Evolutionary conservation across 1,284 basidiomycete species (phyloP).

Genomic region (Sanghuangporus sanghuang): DNA sequence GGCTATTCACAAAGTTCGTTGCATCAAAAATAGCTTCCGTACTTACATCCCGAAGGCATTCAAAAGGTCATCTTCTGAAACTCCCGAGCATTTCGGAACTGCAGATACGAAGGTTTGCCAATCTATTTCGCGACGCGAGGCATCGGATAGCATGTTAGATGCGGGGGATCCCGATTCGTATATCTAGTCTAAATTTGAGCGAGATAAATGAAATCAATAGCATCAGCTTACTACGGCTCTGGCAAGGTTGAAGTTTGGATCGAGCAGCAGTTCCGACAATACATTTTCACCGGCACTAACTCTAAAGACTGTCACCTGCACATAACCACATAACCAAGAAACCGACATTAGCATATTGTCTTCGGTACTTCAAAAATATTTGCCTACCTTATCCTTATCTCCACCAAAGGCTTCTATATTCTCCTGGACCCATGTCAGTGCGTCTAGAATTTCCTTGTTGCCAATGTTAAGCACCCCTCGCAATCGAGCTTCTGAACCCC

Average conservation of each 20-base stretch:
- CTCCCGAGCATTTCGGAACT: constrained; percentile 31
- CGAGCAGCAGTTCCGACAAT: constrained; percentile 37
- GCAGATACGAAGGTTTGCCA: constrained; percentile 39
- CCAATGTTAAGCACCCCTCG: constrained; percentile 39
- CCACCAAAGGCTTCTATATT: constrained; percentile 46
- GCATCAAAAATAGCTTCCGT: constrained; percentile 33
- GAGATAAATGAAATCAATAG: background rate
- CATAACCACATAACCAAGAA: constrained; percentile 16
- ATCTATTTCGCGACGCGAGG: constrained; percentile 28
- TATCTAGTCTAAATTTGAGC: constrained; percentile 28
- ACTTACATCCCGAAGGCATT: constrained; percentile 35
- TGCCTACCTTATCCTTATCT: constrained; percentile 36
- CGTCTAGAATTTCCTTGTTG: constrained; percentile 39
- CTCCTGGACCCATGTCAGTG: constrained; percentile 42
- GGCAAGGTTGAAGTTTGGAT: constrained; percentile 35
- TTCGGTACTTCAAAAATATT: background rate
- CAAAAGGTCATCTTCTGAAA: constrained; percentile 30
- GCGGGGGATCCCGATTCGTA: constrained; percentile 40
- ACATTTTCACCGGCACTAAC: constrained; percentile 50
- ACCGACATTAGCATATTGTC: background rate
- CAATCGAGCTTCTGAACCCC: constrained; percentile 38
- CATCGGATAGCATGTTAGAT: constrained; percentile 27
- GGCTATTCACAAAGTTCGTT: constrained; percentile 22
- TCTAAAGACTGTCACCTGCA: constrained; percentile 47
- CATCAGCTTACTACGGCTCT: constrained; percentile 36